Conservation (phyloP, 2,329 filamentous ascomycete species). For the Monilinia fructigena region DNA sequence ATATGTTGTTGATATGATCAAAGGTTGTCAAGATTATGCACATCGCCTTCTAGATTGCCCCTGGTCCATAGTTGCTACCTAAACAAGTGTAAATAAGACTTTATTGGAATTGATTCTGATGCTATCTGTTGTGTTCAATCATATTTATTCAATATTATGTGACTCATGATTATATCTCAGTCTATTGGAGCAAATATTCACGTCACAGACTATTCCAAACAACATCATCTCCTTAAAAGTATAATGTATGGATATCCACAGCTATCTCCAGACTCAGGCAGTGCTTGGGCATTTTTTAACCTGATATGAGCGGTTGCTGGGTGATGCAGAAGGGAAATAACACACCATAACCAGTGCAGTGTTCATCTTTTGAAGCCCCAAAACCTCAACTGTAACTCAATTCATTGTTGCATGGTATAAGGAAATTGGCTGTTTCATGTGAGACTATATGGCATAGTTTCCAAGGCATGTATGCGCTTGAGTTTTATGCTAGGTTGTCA, state of each 20-base stretch:
- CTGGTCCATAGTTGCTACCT: neutral
- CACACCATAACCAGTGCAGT: neutral
- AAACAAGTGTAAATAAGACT: neutral
- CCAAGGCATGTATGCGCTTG: neutral
- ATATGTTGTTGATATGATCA: neutral
- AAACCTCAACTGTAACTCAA: neutral
- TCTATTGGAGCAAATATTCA: neutral
- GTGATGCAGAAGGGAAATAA: neutral
- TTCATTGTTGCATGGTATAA: too few species aligned
- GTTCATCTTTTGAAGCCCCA: neutral
- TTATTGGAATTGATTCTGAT: neutral
- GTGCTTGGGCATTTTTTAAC: neutral
- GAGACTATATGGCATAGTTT: neutral
- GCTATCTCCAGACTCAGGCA: neutral
- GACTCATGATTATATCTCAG: neutral
- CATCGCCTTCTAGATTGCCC: neutral
- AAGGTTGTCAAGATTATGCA: neutral
- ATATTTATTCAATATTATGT: neutral
- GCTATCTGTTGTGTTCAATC: neutral
- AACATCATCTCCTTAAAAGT: neutral
- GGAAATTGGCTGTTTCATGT: too few species aligned
- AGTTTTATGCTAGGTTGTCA: neutral
- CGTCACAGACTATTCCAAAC: neutral
- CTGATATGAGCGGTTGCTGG: neutral
- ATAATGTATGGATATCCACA: neutral